Conservation (phyloP, 176 grass and related monocot species). For the Urochloa ruziziensis region DNA sequence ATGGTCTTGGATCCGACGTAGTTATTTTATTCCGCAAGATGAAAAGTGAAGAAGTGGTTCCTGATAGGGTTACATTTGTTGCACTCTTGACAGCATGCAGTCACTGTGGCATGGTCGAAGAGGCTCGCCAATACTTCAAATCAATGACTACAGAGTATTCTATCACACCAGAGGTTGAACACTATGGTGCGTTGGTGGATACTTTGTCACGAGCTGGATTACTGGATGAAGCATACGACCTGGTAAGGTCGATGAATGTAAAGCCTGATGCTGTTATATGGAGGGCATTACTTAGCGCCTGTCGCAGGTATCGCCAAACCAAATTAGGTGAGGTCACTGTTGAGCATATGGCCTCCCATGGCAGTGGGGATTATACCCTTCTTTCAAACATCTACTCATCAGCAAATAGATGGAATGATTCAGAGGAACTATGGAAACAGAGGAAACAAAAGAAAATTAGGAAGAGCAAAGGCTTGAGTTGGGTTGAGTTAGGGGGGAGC, state of each 20-base stretch:
- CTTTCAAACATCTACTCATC: conserved; percentile 73
- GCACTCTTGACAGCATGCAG: conserved; percentile 72
- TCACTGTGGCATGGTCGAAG: conserved; percentile 64
- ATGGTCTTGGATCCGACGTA: conserved; percentile 57
- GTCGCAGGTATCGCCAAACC: conserved; percentile 36
- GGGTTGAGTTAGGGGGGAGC: conserved; percentile 48
- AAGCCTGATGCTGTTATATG: conserved; percentile 66
- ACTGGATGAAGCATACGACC: conserved; percentile 65
- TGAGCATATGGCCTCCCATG: conserved; percentile 34
- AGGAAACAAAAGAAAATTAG: conserved; percentile 56
- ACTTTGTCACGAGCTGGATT: conserved; percentile 52
- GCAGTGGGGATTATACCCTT: conserved; percentile 68
- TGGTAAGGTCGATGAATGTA: conserved; percentile 49
- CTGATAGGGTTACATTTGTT: conserved; percentile 65
- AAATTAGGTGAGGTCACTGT: conserved; percentile 48
- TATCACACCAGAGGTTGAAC: conserved; percentile 53
- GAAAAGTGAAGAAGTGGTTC: conserved; percentile 49
- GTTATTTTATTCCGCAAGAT: conserved; percentile 45
- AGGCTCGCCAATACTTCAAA: conserved; percentile 44
- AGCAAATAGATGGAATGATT: conserved; percentile 55
- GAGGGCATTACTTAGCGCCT: conserved; percentile 68
- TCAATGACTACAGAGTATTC: conserved; percentile 49
- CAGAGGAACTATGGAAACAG: conserved; percentile 55
- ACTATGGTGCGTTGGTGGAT: conserved; percentile 72
- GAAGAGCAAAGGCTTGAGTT: conserved; percentile 66